Evolutionary conservation across 192 early-diverging fungal species (phyloP), one percentile per base, ranked within the genome.

Genomic region (Physocladia obscura): DNA sequence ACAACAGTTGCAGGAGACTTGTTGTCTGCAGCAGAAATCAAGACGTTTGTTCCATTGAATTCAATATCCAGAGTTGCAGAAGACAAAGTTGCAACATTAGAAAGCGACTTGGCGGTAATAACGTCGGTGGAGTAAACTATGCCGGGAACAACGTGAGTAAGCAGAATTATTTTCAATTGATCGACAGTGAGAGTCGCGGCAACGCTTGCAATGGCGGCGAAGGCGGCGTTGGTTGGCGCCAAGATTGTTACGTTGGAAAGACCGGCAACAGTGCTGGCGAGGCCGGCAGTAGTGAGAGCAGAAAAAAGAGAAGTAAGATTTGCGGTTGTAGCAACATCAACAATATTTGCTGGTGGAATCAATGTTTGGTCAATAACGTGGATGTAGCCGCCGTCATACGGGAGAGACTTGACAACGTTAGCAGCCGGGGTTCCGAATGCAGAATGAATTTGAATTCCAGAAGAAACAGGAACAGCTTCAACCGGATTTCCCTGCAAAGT

Each of bases 291-390:
- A 4, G 30, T 27, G 21, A 78, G 39, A 37, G 67, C 48, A 44
- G 22, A 49, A 50, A 73, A 62, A 34, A 78, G 67, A 36, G 36
- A 27, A 63, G 71, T 60, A 13, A 77, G 64, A 40, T 54, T 62
- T 1, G 52, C 62, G 29, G 61, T 67, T 19, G 29, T 55, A 26
- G 55, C 74, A 13, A 49, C 47, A 22, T 21, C 72, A 29, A 67
- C 62, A 34, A 71, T 38, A 32, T 63, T 59, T 3, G 49, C 24
- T 31, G 78, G 82, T 31, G 80, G 78, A 27, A 65, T 52, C 26
- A 84, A 65, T 32, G 80, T 75, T 15, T 71, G 37, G 67, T 84
- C 78, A 57, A 84, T 74, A 51, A 79, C 62, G 75, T 81, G 77
- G 36, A 84, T 67, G 60, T 77, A 50, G 48, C 82, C 82, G 2